Evolutionary conservation across 2,329 filamentous ascomycete genomes (phyloP).

Genomic region (Penicillium brasilianum): DNA sequence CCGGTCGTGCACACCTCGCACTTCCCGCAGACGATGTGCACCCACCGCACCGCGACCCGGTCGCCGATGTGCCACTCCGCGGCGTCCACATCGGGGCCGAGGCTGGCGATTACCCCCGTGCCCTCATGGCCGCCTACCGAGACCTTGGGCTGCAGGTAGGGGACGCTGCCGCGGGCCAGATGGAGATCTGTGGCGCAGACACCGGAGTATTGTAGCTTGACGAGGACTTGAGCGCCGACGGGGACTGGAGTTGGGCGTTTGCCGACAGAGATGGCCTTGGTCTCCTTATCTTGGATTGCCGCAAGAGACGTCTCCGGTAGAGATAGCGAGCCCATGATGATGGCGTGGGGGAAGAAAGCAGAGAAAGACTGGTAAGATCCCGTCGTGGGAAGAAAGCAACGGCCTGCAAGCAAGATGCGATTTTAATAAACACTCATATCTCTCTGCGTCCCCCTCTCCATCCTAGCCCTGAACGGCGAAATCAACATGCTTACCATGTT

Average conservation of each 20-base stretch:
- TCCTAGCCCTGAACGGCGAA: constrained; percentile 3
- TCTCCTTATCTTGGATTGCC: constrained; percentile 14
- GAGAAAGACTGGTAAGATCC: neutral
- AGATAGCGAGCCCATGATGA: constrained; percentile 9
- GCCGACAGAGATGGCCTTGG: constrained; percentile 13
- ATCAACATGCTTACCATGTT: constrained; percentile 5
- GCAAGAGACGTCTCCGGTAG: constrained; percentile 9
- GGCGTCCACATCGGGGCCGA: constrained; percentile 44
- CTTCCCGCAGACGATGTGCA: constrained; percentile 26
- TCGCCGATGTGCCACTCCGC: constrained; percentile 31
- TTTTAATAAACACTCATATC: constrained; percentile 8
- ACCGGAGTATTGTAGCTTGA: constrained; percentile 43
- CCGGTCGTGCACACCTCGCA: constrained; percentile 27
- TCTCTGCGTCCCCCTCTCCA: constrained; percentile 5
- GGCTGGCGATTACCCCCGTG: constrained; percentile 46
- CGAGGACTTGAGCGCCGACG: constrained; percentile 41
- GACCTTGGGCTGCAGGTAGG: constrained; percentile 44
- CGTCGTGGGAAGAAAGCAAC: constrained; percentile 2
- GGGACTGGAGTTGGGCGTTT: constrained; percentile 20
- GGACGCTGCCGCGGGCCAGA: constrained; percentile 39
- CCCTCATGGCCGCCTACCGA: constrained; percentile 54
- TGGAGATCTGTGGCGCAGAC: constrained; percentile 49
- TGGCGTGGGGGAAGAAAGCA: constrained; percentile 4
- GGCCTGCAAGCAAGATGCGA: neutral
- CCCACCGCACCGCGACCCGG: constrained; percentile 30